Evolutionary conservation across 257 asterid genomes (phyloP), one percentile per base, ranked within the genome.

Genomic region (Echites panduratus): DNA sequence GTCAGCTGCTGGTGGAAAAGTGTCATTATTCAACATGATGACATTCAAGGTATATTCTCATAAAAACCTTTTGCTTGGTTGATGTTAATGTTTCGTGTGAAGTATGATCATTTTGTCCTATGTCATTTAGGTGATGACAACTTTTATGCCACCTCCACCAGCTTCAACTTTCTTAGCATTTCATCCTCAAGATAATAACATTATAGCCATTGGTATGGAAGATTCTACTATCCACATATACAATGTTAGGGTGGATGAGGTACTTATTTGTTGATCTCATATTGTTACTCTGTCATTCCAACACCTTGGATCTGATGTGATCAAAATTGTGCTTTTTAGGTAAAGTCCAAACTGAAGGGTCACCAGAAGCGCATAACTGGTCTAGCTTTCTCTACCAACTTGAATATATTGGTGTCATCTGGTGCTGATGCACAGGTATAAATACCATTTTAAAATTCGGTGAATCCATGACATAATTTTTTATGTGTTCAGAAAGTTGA

Each of bases 141-240:
- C 97, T 43, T 93, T 93, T 82, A 93, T 93, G 98, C 89, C 97
- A 27, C 98, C 98, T 53, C 97, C 98, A 14, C 98, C 97, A 1
- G 83, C 97, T 54, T 91, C 98, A 78, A 88, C 97, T 74, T 93
- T 82, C 91, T 77, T 93, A 76, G 98, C 97, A 3, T 93, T 91
- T 79, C 98, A 93, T 80, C 96, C 97, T 61, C 96, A 85, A 84
- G 98, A 93, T 85, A 93, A 93, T 88, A 93, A 93, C 82, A 87
- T 91, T 68, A 87, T 93, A 63, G 98, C 97, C 50, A 89, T 93
- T 77, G 98, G 98, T 78, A 91, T 91, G 98, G 98, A 91, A 82
- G 98, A 93, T 79, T 93, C 98, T 41, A 91, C 97, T 66, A 93
- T 93, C 82, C 98, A 91, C 89, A 91, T 93, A 74, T 93, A 89